phyloP scores from a whole-genome alignment of 1,284 basidiomycete genomes.

The Pseudozyma hubeiensis region DNA sequence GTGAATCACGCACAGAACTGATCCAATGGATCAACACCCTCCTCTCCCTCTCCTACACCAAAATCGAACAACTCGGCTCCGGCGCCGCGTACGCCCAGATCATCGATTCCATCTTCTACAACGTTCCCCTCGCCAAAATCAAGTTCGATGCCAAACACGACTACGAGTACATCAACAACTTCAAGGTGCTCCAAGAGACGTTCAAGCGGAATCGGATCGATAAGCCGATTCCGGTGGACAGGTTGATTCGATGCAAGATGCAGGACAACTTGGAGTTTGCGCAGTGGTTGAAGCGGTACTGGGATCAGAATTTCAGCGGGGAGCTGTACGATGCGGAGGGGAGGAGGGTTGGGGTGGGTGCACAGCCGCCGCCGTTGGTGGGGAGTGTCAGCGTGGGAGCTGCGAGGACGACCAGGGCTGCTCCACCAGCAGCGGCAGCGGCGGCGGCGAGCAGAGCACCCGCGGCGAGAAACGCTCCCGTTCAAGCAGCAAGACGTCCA shows the following conservation, averaged over 20 bases:
- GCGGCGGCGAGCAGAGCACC: slow-evolving; percentile 8
- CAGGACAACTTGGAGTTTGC: slow-evolving; percentile 99
- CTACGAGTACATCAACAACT: slow-evolving; percentile 95
- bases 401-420: slow-evolving; percentile 18
- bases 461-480: not conserved
- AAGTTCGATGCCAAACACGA: slow-evolving; percentile 75
- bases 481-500: slow-evolving; percentile 60
- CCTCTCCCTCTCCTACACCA: slow-evolving; percentile 88
- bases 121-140: slow-evolving; percentile 63
- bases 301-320: slow-evolving; percentile 91
- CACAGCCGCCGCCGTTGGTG: slow-evolving; percentile 63
- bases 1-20: slow-evolving; percentile 79
- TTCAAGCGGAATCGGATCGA: slow-evolving; percentile 80
- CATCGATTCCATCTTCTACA: slow-evolving; percentile 86
- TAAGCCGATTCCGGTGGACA: slow-evolving; percentile 95
- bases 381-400: slow-evolving; percentile 52
- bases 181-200: slow-evolving; percentile 83
- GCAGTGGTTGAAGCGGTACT: slow-evolving; percentile 96
- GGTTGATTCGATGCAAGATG: slow-evolving; percentile 98
- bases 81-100: slow-evolving; percentile 72
- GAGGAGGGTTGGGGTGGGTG: slow-evolving; percentile 77
- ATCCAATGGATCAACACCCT: slow-evolving; percentile 94
- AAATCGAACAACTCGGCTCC: slow-evolving; percentile 81
- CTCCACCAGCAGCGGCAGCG: not conserved
- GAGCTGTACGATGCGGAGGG: slow-evolving; percentile 88